Evolutionary conservation across 192 early-diverging fungal species (phyloP).

Genomic region (Backusella macrospora): DNA sequence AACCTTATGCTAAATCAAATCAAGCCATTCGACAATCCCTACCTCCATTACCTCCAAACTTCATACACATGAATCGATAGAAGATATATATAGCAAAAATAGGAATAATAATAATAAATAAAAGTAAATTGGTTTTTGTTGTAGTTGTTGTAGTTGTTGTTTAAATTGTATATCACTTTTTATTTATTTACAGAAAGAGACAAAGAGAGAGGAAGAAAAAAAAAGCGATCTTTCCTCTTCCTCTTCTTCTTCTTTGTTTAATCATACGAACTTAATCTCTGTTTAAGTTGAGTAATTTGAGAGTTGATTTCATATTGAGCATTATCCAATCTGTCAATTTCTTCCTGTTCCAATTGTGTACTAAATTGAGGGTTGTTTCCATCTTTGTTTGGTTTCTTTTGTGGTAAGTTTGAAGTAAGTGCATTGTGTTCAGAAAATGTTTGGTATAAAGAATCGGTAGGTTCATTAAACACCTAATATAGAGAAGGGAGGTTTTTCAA

Average conservation of each 20-base stretch:
- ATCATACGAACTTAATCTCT: conserved; percentile 27
- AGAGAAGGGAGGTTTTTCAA: background rate
- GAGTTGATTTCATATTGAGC: conserved; percentile 40
- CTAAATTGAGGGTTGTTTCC: conserved; percentile 32
- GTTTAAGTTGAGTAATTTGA: conserved; percentile 32
- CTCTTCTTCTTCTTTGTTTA: background rate
- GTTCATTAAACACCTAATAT: conserved; percentile 45
- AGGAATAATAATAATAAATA: background rate
- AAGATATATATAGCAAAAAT: no score
- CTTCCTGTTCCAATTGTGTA: conserved; percentile 40
- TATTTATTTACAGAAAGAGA: background rate
- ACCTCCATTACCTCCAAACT: background rate
- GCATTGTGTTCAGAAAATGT: conserved; percentile 37
- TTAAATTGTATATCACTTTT: no score
- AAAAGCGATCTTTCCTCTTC: no score
- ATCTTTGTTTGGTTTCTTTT: conserved; percentile 35
- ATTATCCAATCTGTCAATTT: conserved; percentile 36
- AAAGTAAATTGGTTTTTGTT: background rate
- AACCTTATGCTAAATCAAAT: no score
- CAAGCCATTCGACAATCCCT: no score
- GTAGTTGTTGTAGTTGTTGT: background rate
- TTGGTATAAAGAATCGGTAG: conserved; percentile 41
- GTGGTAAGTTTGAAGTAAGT: conserved; percentile 30
- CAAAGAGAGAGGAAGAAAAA: background rate
- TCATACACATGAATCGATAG: no score